A percentile compares a stretch with the other conserved stretches of the same genome.
Evolutionary conservation across 495 filamentous ascomycete species (phyloP).

Genomic region (Penicillium lagena): DNA sequence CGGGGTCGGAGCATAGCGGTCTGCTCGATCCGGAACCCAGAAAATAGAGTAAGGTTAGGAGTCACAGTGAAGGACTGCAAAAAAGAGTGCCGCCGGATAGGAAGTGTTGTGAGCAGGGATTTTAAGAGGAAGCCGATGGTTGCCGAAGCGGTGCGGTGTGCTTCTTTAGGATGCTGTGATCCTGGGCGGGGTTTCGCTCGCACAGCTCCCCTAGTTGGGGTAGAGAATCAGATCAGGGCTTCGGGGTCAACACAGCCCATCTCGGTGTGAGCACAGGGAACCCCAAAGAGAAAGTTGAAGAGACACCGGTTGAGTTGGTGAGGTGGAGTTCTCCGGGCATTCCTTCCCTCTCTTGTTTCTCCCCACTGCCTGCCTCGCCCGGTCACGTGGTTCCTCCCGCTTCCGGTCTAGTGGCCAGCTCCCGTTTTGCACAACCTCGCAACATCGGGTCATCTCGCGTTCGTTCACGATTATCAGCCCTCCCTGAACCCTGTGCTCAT

Average conservation of each 20-base stretch:
- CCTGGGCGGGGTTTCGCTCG: too few species aligned
- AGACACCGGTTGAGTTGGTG: conserved; percentile 8
- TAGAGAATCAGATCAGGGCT: conserved; percentile 7
- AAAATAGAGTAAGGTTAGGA: not conserved
- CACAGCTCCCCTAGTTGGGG: conserved; percentile 14
- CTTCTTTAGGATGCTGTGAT: too few species aligned
- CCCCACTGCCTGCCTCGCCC: not conserved
- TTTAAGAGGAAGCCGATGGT: conserved; percentile 22
- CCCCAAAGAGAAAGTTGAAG: conserved; percentile 1
- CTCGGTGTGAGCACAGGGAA: conserved; percentile 2
- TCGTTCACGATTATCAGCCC: conserved; percentile 27
- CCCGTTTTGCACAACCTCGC: conserved; percentile 44
- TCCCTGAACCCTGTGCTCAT: conserved; percentile 19
- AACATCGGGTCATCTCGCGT: conserved; percentile 39
- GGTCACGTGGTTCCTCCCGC: conserved; percentile 11
- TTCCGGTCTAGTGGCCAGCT: conserved; percentile 25
- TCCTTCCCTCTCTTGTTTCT: conserved; percentile 2
- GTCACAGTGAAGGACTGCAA: not conserved
- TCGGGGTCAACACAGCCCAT: conserved; percentile 10
- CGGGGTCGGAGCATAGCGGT: conserved; percentile 43
- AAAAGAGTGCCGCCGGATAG: not conserved
- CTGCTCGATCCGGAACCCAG: conserved; percentile 41
- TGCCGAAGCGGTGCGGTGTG: conserved; percentile 19
- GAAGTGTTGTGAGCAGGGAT: conserved; percentile 9
- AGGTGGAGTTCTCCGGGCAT: conserved; percentile 22